Conservation (phyloP, 2,329 filamentous ascomycete species). For the Colletotrichum graminicola region DNA sequence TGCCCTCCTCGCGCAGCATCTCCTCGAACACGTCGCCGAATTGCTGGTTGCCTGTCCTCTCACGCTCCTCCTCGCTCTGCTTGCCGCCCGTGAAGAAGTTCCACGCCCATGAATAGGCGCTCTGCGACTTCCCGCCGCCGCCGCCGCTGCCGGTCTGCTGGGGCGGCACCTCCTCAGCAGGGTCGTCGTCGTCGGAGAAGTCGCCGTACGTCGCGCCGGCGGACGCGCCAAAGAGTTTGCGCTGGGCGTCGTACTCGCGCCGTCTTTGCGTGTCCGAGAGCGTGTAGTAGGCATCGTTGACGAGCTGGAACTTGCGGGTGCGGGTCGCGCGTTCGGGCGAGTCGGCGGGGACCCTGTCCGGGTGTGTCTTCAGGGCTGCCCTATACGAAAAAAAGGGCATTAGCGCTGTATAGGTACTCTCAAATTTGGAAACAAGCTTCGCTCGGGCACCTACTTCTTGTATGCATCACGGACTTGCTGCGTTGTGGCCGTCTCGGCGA, state of each 20-base stretch:
- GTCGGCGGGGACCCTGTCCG: constrained; percentile 86
- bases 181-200: constrained; percentile 55
- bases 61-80: constrained; percentile 54
- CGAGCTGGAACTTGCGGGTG: constrained; percentile 89
- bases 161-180: constrained; percentile 44
- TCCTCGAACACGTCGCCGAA: constrained; percentile 92
- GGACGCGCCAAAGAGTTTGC: constrained; percentile 67
- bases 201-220: constrained; percentile 49
- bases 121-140: constrained; percentile 47
- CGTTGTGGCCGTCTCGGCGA: constrained; percentile 79
- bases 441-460: constrained; percentile 73
- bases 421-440: too few species aligned
- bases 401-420: not conserved
- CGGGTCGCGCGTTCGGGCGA: constrained; percentile 85
- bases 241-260: constrained; percentile 85
- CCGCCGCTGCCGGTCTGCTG: constrained; percentile 47
- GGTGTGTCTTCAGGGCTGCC: constrained; percentile 91
- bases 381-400: constrained; percentile 57
- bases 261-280: constrained; percentile 84
- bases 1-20: constrained; percentile 87
- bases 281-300: constrained; percentile 94
- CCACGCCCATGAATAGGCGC: constrained; percentile 83
- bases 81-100: constrained; percentile 65
- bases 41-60: constrained; percentile 78
- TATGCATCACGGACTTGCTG: constrained; percentile 94